Evolutionary conservation across 73 alveolate species (phyloP), one percentile per base, ranked within the genome.

Genomic region (Symbiodinium pilosum): DNA sequence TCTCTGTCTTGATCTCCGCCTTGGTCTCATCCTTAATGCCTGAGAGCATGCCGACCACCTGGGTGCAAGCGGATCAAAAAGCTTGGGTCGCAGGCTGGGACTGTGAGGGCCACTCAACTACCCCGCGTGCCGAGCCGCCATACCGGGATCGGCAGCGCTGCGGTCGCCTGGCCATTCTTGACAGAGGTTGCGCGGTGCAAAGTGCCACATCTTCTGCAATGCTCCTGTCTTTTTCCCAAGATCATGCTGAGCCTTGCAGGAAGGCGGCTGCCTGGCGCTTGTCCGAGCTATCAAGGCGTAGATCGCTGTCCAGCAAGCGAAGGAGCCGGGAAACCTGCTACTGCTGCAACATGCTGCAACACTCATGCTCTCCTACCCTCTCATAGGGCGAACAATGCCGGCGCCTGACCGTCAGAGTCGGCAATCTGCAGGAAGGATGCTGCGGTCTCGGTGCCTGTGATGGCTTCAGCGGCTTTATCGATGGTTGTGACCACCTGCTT

Each of bases 61-160:
- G 12, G 34, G 85, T 21, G 20, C 34, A 34, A 59, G 59, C 59
- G 6, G 59, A 14, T 47, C 59, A 6, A 9, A 47, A 6, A 47
- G 59, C 59, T 47, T 47, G 59, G 6, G 21, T 47, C 14, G 59
- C 21, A 16, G 68, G 71, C 71, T 54, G 0, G n/a, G 1, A 54
- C 71, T 54, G 4, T 24, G 18, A 1, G 71, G 71, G 7, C n/a
- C 71, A 54, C n/a, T 30, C 71, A 11, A 12, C 18, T n/a, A 30
- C 34, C 83, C 34, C 4, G 11, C 39, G 34, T 73, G 2, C 85
- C 43, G 85, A 73, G 85, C 85, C 26, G 43, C 85, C 44, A 34
- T 34, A 24, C 85, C 85, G 21, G 85, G 85, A 34, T 73, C 85
- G 44, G 77, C 77, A 7, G 85, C 85, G 85, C 85, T 73, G 24